Evolutionary conservation across 2,329 filamentous ascomycete genomes (phyloP).

Genomic region (Diaporthe caulivora): DNA sequence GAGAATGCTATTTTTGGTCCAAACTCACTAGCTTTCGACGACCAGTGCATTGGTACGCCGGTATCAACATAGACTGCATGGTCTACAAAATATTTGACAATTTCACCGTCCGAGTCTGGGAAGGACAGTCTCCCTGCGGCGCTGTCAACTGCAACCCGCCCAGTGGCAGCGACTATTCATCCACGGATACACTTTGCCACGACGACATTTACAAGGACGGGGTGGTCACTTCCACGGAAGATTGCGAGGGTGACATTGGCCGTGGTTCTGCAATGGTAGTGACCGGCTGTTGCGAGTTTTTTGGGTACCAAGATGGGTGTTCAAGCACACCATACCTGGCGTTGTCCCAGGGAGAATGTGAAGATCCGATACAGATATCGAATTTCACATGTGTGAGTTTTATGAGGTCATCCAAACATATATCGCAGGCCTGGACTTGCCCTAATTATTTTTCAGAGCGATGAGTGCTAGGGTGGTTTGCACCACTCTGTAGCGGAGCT

Average conservation of each 20-base stretch:
- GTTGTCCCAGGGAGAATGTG: background rate
- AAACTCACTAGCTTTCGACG: background rate
- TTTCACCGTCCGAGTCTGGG: background rate
- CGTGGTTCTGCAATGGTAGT: background rate
- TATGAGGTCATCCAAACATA: background rate
- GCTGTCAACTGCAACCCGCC: background rate
- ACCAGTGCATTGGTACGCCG: conserved; percentile 9
- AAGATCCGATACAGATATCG: conserved; percentile 8
- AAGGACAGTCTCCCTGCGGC: background rate
- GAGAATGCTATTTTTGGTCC: background rate
- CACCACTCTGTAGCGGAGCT: no score
- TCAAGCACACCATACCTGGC: background rate
- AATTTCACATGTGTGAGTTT: background rate
- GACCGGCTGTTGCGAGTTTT: conserved; percentile 8
- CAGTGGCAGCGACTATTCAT: background rate
- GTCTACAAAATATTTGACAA: background rate
- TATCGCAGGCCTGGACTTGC: background rate
- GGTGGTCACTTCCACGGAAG: background rate
- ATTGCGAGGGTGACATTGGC: background rate
- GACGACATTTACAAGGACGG: background rate
- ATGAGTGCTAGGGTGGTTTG: background rate
- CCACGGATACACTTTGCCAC: background rate
- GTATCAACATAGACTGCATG: background rate
- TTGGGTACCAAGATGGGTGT: background rate
- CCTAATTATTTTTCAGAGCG: background rate